phyloP scores from a whole-genome alignment of 2,329 filamentous ascomycete species.

The Monosporascus ibericus region DNA sequence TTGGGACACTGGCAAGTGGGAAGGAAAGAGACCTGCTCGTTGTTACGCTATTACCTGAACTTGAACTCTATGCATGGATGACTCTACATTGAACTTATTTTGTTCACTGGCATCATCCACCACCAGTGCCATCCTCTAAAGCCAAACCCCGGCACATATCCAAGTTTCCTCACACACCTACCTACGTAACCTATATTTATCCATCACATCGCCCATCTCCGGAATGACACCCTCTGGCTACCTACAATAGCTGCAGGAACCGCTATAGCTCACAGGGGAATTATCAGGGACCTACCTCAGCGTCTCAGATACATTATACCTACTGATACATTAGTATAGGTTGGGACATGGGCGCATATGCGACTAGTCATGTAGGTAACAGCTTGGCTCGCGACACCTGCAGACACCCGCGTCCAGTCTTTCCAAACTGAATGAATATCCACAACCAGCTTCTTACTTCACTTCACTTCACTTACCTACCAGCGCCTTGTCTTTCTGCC shows the following conservation, averaged over 20 bases:
- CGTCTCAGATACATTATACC: not conserved
- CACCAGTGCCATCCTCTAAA: not conserved
- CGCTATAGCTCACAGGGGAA: too few species aligned
- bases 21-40: not conserved
- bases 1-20: not conserved
- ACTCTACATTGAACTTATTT: not conserved
- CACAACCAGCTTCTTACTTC: not conserved
- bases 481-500: not conserved
- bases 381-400: conserved; percentile 19
- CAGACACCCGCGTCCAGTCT: conserved; percentile 24
- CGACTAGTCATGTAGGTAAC: not conserved
- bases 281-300: too few species aligned
- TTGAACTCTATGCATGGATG: not conserved
- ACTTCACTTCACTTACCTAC: not conserved
- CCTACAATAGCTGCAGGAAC: too few species aligned
- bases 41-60: not conserved
- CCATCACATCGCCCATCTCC: conserved; percentile 7
- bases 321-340: not conserved
- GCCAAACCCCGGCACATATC: not conserved
- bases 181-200: not conserved
- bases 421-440: not conserved
- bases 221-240: conserved; percentile 21
- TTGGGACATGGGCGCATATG: not conserved
- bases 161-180: not conserved
- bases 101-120: not conserved